Percentiles rank a stretch among this genome's conserved stretches.
These are phyloP conservation scores for Fusarium solani-melongenae DNA, from an alignment of 2,329 filamentous ascomycete species.

Conservation along the genomic window DNA sequence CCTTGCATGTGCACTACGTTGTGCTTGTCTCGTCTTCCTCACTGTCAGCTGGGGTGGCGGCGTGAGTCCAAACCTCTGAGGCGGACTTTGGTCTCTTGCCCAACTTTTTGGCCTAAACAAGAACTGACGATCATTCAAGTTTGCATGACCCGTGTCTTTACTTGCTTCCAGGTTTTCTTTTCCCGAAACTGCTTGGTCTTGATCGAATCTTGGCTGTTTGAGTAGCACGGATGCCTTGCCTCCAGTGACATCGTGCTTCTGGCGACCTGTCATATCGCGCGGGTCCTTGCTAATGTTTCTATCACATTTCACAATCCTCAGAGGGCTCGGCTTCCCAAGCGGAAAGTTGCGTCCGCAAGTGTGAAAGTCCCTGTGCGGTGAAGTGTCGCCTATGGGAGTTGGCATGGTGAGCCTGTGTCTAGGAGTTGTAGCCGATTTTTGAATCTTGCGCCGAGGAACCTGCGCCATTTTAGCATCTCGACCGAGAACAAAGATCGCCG, in stretches of 20 bases:
- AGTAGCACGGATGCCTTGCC: slow-evolving; percentile 47
- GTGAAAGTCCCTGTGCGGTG: slow-evolving; percentile 47
- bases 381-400: slow-evolving; percentile 41
- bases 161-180: slow-evolving; percentile 32
- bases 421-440: neutral
- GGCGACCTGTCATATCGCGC: slow-evolving; percentile 35
- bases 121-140: neutral
- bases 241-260: slow-evolving; percentile 41
- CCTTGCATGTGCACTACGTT: neutral
- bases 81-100: slow-evolving; percentile 21
- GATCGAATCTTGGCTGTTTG: slow-evolving; percentile 47
- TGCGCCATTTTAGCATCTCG: neutral
- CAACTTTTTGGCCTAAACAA: slow-evolving; percentile 16
- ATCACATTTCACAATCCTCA: slow-evolving; percentile 61
- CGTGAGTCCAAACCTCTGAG: slow-evolving; percentile 4
- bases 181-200: slow-evolving; percentile 6
- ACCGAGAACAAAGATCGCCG: neutral
- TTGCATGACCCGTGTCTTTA: neutral
- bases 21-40: slow-evolving; percentile 31
- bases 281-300: slow-evolving; percentile 12
- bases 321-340: slow-evolving; percentile 54
- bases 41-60: slow-evolving; percentile 23
- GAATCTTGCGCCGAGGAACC: neutral
- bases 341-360: slow-evolving; percentile 35
- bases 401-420: slow-evolving; percentile 47